Percentiles rank a stretch among this genome's conserved stretches.
Conservation (phyloP, 2,329 filamentous ascomycete genomes). For the Pseudocercospora vitis region DNA sequence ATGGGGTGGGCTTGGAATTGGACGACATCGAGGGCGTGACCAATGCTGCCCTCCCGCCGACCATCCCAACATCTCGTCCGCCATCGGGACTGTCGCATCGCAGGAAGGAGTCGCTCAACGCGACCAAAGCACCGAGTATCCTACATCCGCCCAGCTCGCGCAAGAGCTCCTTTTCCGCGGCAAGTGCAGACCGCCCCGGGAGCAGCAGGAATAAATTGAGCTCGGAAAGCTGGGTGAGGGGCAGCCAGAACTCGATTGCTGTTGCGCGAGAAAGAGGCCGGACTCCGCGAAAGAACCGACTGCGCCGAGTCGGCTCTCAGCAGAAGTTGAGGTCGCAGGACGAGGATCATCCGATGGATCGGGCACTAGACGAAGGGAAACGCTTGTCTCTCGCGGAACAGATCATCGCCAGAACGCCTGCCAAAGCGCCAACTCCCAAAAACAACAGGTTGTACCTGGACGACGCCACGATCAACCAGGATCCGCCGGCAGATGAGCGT, state of each 20-base stretch:
- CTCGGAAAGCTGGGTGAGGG: constrained; percentile 37
- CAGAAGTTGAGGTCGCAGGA: constrained; percentile 26
- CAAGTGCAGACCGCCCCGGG: constrained; percentile 9
- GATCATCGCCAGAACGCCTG: constrained; percentile 33
- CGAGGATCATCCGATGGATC: constrained; percentile 1
- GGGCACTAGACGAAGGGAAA: constrained; percentile 6
- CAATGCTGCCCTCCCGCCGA: constrained; percentile 32
- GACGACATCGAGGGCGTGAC: constrained; percentile 27
- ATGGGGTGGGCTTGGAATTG: constrained; percentile 53
- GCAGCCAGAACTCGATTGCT: constrained; percentile 19
- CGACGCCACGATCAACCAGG: constrained; percentile 28
- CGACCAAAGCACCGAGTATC: constrained; percentile 17
- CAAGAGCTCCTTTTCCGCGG: constrained; percentile 23
- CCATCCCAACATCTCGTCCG: constrained; percentile 70
- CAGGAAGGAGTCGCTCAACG: constrained; percentile 44
- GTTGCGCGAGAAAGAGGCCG: constrained; percentile 28
- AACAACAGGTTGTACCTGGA: constrained; percentile 29
- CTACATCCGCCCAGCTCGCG: constrained; percentile 18
- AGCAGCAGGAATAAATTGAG: constrained; percentile 41
- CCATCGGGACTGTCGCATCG: constrained; percentile 72
- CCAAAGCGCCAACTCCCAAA: constrained; percentile 44
- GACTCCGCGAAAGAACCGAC: constrained; percentile 21
- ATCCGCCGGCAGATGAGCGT: constrained; percentile 22
- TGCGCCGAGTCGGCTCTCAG: constrained; percentile 30
- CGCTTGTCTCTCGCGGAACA: constrained; percentile 29